Base-by-base conservation (phyloP, 306 rosid species). In the Quercus cerris region DNA sequence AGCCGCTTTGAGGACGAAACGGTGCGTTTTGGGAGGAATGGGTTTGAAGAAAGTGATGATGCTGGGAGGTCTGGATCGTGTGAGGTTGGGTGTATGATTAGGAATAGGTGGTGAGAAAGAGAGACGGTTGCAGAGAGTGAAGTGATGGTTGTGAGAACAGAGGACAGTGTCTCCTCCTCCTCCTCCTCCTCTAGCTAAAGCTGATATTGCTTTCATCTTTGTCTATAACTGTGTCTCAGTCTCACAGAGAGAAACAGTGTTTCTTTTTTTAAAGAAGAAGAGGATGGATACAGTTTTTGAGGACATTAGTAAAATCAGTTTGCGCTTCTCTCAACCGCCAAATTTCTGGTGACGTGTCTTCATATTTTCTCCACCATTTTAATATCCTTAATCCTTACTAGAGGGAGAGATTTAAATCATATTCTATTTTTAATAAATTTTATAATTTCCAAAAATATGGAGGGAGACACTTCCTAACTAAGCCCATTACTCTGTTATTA, bases 1-100 rank as follows among this genome's bases (percentile, higher is more conserved):
- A 56, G 86, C 96, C 4, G 99, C 98, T 54, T 64, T 83, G 11
- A 87, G 85, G 56, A 80, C 17, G 73, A 84, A 62, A 44, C 67
- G 83, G 51, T 11, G 59, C 49, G 70, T 19, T 76, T 78, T 51
- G 20, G 69, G 58, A 28, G 71, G 70, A 56, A 25, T 62, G 80
- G 87, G 70, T 23, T 61, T 80, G 14, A 78, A 56, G 38, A 59
- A 80, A 70, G 77, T n/a, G 56, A 83, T 56, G 78, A 76, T 27
- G 28, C 51, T 63, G 61, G 59, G 56, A 72, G 78, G 58, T 10
- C 76, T 44, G 59, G 79, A 61, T 22, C 69, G 59, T 13, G 76
- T 27, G 66, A 44, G 83, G 69, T 2, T n/a, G 33, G 70, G 67
- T 31, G 18, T 74, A 55, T 61, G 71, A 49, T 3, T 49, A 55